These are phyloP conservation scores for Penicillium herquei DNA, from an alignment of 495 filamentous ascomycete genomes.

Conservation along the genomic window DNA sequence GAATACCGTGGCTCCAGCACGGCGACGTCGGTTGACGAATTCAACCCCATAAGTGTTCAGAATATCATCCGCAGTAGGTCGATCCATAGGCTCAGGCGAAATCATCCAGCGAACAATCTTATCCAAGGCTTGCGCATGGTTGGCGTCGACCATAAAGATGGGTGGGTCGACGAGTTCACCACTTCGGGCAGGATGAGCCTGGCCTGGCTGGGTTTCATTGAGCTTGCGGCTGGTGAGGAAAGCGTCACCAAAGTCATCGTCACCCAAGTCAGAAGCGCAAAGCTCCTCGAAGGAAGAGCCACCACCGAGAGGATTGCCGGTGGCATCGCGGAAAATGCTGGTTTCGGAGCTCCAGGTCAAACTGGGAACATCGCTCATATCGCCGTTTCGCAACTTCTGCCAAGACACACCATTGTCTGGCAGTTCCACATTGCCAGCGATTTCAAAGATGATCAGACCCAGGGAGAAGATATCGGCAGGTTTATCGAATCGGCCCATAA, in stretches of 20 bases:
- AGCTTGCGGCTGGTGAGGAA: slow-evolving; percentile 30
- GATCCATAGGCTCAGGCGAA: slow-evolving; percentile 63
- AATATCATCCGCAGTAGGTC: slow-evolving; percentile 73
- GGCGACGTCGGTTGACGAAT: slow-evolving; percentile 73
- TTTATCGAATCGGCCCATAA: slow-evolving; percentile 80
- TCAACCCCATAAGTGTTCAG: slow-evolving; percentile 63
- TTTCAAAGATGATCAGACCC: slow-evolving; percentile 90
- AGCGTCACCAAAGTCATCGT: slow-evolving; percentile 39
- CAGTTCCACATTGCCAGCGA: slow-evolving; percentile 84
- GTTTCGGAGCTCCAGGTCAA: slow-evolving; percentile 75
- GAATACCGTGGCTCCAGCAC: slow-evolving; percentile 83
- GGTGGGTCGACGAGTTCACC: slow-evolving; percentile 76
- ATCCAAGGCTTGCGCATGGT: slow-evolving; percentile 71
- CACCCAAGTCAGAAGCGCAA: slow-evolving; percentile 49
- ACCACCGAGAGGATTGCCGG: slow-evolving; percentile 61
- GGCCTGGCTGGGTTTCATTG: slow-evolving; percentile 23
- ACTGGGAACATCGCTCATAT: slow-evolving; percentile 80
- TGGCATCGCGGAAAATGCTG: slow-evolving; percentile 69
- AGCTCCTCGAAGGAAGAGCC: slow-evolving; percentile 51
- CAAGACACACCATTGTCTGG: slow-evolving; percentile 89
- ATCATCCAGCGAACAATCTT: slow-evolving; percentile 90
- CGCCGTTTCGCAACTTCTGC: slow-evolving; percentile 81
- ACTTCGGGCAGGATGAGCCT: slow-evolving; percentile 37
- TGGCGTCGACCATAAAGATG: slow-evolving; percentile 75
- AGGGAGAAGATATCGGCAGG: slow-evolving; percentile 91